A percentile compares a stretch with the other conserved stretches of the same genome.
Evolutionary conservation across 352 stramenopile genomes (phyloP).

Genomic region (Pythium aristosporum): DNA sequence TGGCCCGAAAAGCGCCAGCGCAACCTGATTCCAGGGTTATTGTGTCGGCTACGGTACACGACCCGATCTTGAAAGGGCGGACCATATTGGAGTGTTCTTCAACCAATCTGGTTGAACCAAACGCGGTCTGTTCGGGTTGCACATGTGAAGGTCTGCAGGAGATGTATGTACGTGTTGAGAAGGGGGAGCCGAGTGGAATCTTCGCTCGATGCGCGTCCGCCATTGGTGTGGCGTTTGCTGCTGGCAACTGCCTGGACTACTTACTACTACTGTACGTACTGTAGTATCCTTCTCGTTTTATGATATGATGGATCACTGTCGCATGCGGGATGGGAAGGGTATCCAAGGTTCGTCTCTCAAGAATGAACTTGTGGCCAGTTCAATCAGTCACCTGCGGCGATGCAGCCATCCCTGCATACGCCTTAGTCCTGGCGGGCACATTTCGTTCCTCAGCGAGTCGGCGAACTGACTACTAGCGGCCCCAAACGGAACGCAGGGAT

Average conservation of each 20-base stretch:
- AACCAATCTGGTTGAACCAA: slow-evolving; percentile 1
- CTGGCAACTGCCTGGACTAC: background rate
- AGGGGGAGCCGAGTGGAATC: background rate
- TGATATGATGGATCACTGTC: background rate
- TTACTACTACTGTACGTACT: background rate
- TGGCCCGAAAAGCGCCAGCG: background rate
- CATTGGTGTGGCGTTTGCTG: background rate
- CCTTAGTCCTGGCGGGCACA: background rate
- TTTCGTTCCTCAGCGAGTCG: slow-evolving; percentile 1
- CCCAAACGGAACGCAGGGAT: background rate
- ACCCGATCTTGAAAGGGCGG: slow-evolving; percentile 16
- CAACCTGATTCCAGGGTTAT: background rate
- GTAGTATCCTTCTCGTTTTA: slow-evolving; percentile 5
- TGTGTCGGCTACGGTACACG: slow-evolving; percentile 13
- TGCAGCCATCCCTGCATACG: background rate
- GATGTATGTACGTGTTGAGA: background rate
- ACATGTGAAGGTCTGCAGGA: background rate
- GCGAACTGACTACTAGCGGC: slow-evolving; percentile 18
- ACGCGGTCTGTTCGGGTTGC: slow-evolving; percentile 14
- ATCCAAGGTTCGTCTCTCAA: background rate
- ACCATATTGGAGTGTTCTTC: background rate
- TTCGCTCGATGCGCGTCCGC: background rate
- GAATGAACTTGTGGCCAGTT: slow-evolving; percentile 21
- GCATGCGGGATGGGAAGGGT: background rate
- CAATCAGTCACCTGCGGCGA: slow-evolving; percentile 1